A percentile compares a stretch with the other conserved stretches of the same genome.
Evolutionary conservation across 129 eudicot species (phyloP).

Genomic region (Apium graveolens): DNA sequence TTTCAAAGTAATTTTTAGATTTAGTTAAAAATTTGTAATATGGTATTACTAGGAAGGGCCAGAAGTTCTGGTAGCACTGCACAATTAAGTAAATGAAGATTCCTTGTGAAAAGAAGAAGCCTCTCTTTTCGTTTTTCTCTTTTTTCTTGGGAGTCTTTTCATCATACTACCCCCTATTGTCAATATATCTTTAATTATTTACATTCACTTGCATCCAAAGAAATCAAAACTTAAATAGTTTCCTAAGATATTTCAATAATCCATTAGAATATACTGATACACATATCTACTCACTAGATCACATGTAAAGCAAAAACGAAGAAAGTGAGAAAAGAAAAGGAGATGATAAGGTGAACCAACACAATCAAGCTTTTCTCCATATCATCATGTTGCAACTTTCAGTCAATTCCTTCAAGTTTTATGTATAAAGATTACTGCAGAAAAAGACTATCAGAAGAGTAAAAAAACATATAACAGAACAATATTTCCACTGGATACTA

Average conservation of each 20-base stretch:
- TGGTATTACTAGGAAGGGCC: background rate
- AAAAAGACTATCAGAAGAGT: background rate
- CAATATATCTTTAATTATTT: background rate
- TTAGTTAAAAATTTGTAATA: background rate
- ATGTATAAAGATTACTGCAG: background rate
- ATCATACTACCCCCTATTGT: background rate
- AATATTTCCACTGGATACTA: background rate
- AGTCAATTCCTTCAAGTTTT: background rate
- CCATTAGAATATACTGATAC: background rate
- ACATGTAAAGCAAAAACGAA: background rate
- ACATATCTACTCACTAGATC: background rate
- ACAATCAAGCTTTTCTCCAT: slow-evolving; percentile 7
- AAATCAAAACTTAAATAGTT: background rate
- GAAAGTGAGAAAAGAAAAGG: background rate
- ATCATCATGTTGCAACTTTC: slow-evolving; percentile 4
- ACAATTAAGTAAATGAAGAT: background rate
- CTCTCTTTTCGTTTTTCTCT: background rate
- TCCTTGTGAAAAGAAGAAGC: background rate
- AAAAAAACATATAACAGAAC: background rate
- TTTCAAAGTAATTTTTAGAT: background rate
- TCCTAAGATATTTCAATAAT: background rate
- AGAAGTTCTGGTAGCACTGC: background rate
- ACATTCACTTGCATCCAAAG: background rate
- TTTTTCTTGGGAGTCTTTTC: background rate
- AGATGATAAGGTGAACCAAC: slow-evolving; percentile 1